Evolutionary conservation across 306 rosid species (phyloP).

Genomic region (Acacia confusa): DNA sequence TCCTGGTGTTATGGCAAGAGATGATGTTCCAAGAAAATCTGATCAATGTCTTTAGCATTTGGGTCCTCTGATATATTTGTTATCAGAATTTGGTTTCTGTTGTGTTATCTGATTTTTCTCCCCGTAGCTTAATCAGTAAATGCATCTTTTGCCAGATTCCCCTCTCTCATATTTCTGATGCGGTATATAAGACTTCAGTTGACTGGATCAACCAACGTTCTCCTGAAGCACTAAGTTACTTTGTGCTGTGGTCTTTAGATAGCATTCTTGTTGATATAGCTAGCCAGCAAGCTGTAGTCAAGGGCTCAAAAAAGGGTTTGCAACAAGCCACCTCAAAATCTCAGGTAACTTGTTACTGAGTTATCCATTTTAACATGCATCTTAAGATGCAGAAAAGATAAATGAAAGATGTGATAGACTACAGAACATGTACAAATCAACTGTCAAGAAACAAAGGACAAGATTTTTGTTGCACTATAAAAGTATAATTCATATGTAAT

Average conservation of each 20-base stretch:
- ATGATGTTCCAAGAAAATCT: not conserved
- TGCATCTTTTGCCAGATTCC: constrained; percentile 50
- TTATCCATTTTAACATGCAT: not conserved
- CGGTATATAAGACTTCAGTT: constrained; percentile 53
- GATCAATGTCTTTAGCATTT: not conserved
- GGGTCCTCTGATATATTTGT: not conserved
- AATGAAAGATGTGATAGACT: not conserved
- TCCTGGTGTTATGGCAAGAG: not conserved
- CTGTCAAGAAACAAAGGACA: not conserved
- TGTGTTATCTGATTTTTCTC: not conserved
- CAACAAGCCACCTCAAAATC: constrained; percentile 58
- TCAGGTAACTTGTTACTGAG: constrained; percentile 43
- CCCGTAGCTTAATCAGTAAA: not conserved
- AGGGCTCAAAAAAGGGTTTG: constrained; percentile 54
- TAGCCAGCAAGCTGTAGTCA: constrained; percentile 51
- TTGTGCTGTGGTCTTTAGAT: constrained; percentile 53
- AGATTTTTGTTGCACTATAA: not conserved
- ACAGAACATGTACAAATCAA: not conserved
- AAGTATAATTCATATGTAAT: not conserved
- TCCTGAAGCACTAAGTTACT: constrained; percentile 44
- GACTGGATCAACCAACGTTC: constrained; percentile 59
- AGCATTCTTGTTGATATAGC: constrained; percentile 52
- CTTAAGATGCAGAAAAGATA: not conserved
- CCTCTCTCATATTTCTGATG: constrained; percentile 52
- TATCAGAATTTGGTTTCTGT: not conserved